A percentile compares a stretch with the other conserved stretches of the same genome.
phyloP scores from a whole-genome alignment of 75 land plant genomes.

The Cryptomeria japonica region DNA sequence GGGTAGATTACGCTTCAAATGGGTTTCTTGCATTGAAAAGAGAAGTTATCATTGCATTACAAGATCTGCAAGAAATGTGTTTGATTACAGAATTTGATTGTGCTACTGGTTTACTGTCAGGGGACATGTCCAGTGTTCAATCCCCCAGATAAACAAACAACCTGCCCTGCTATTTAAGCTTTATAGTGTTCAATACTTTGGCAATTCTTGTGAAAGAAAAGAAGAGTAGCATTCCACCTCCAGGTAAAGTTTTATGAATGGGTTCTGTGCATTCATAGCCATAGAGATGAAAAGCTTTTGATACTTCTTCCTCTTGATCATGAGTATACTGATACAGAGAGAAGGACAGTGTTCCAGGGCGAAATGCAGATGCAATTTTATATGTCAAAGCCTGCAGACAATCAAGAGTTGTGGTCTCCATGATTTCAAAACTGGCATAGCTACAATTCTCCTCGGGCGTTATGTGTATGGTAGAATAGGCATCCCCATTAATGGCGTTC shows the following conservation, averaged over 20 bases:
- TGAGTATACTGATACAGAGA: neutral
- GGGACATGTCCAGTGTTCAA: too few relatives aligned
- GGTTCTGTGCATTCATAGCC: slow-evolving; percentile 6
- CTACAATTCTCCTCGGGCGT: slow-evolving; percentile 77
- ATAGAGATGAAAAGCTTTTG: neutral
- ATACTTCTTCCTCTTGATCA: too few relatives aligned
- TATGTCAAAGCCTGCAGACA: neutral
- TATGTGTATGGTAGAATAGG: slow-evolving; percentile 72
- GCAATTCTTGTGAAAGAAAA: neutral
- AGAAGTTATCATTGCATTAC: too few relatives aligned
- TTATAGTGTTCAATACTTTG: neutral
- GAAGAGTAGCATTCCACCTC: neutral
- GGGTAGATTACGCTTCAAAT: too few relatives aligned
- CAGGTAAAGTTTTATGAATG: neutral
- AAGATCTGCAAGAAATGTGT: too few relatives aligned
- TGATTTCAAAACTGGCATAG: slow-evolving; percentile 78
- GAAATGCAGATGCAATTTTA: neutral
- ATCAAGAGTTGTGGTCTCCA: slow-evolving; percentile 3
- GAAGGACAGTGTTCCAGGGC: neutral
- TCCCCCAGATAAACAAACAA: too few relatives aligned
- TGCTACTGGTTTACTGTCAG: too few relatives aligned
- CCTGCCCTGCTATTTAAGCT: too few relatives aligned
- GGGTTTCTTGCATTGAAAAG: too few relatives aligned
- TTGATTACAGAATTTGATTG: too few relatives aligned
- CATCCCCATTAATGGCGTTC: slow-evolving; percentile 49